Conservation (phyloP, 176 grass and related monocot species). For the Elaeis guineensis region DNA sequence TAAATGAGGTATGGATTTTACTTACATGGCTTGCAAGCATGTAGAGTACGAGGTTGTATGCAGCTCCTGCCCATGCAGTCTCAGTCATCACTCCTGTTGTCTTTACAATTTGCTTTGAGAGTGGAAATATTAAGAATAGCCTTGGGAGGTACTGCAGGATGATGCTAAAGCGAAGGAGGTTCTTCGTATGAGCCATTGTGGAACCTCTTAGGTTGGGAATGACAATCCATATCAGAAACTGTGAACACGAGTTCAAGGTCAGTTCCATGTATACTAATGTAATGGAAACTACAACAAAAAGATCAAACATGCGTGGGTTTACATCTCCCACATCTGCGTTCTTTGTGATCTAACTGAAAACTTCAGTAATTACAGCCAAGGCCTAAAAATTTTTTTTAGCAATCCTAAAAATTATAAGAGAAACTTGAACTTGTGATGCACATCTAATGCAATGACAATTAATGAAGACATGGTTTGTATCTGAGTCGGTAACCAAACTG, state of each 20-base stretch:
- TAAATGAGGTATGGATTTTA: background rate
- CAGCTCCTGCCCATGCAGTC: constrained; percentile 85
- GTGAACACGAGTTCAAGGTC: background rate
- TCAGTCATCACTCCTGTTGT: constrained; percentile 74
- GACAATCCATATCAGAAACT: constrained; percentile 73
- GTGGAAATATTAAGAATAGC: constrained; percentile 84
- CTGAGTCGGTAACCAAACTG: too few species aligned
- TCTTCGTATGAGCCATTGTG: constrained; percentile 40
- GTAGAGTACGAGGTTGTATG: constrained; percentile 96
- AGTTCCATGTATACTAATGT: too few species aligned
- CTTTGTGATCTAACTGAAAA: too few species aligned
- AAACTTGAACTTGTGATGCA: too few species aligned
- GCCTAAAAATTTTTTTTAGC: too few species aligned
- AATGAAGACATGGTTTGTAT: too few species aligned
- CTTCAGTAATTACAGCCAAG: too few species aligned
- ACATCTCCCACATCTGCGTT: too few species aligned
- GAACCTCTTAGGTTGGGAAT: constrained; percentile 55
- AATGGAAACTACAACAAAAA: too few species aligned
- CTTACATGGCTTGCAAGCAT: constrained; percentile 94
- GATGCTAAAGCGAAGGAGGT: constrained; percentile 64
- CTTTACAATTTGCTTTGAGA: constrained; percentile 64
- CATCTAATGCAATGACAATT: too few species aligned
- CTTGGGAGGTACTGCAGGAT: constrained; percentile 86
- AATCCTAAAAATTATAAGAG: too few species aligned
- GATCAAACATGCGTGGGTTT: too few species aligned